These are phyloP conservation scores for Chenopodium berlandieri DNA, from an alignment of 148 eudicot genomes.

Conservation along the genomic window DNA sequence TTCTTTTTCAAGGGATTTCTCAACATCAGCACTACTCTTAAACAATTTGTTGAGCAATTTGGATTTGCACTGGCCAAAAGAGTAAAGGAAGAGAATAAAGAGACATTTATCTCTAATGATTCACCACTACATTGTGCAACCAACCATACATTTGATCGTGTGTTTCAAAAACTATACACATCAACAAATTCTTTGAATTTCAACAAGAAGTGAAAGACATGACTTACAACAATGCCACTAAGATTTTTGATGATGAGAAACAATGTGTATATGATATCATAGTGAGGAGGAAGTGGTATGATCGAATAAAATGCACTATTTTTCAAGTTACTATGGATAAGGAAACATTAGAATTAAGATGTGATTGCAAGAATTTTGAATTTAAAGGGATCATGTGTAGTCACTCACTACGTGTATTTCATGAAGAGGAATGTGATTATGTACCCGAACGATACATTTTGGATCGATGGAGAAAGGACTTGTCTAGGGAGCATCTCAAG, in stretches of 20 bases:
- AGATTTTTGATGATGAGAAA: too few species aligned
- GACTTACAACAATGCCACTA: too few species aligned
- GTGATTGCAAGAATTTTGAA: too few species aligned
- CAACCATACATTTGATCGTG: background rate
- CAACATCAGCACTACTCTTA: background rate
- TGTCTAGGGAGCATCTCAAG: background rate
- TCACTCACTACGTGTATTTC: background rate
- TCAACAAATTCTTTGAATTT: too few species aligned
- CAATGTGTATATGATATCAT: too few species aligned
- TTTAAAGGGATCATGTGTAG: slow-evolving; percentile 2
- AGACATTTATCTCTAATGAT: background rate
- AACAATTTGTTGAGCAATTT: background rate
- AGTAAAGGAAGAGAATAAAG: background rate
- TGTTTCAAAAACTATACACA: background rate
- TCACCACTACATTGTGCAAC: background rate
- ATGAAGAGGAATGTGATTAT: background rate
- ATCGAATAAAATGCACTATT: too few species aligned
- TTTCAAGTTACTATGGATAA: too few species aligned
- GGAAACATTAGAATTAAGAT: too few species aligned
- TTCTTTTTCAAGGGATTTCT: background rate
- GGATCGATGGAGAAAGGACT: background rate
- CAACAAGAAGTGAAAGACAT: too few species aligned
- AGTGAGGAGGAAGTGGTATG: too few species aligned
- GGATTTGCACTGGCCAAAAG: background rate
- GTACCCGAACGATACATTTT: too few species aligned